These are phyloP conservation scores for Cladosporium halotolerans DNA, from an alignment of 2,329 filamentous ascomycete genomes.

Conservation along the genomic window DNA sequence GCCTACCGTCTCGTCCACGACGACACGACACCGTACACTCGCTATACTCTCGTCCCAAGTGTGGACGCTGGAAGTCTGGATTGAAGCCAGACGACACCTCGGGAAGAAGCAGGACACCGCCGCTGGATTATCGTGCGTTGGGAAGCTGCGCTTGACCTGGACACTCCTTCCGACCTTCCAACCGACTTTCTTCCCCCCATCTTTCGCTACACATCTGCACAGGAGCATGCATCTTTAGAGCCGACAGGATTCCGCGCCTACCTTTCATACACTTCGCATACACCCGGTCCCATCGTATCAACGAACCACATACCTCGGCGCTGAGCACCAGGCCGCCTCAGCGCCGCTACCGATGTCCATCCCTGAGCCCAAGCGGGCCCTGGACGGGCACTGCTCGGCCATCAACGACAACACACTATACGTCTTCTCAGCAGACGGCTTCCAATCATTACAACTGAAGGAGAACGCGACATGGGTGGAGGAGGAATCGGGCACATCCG, in stretches of 20 bases:
- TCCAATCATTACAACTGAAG: constrained; percentile 65
- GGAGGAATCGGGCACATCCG: constrained; percentile 59
- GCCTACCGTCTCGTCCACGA: neutral
- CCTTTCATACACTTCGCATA: constrained; percentile 1
- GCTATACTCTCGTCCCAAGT: constrained; percentile 1
- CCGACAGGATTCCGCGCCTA: constrained; percentile 10
- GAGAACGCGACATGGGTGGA: constrained; percentile 66
- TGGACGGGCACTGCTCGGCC: constrained; percentile 75
- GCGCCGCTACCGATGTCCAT: constrained; percentile 53
- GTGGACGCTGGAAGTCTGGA: constrained; percentile 9
- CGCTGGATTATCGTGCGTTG: neutral
- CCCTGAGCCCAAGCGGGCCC: constrained; percentile 61
- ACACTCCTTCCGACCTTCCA: constrained; percentile 1
- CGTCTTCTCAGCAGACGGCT: constrained; percentile 67
- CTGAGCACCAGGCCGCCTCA: constrained; percentile 12
- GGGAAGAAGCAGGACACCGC: neutral
- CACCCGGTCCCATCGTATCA: constrained; percentile 1
- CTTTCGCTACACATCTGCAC: neutral
- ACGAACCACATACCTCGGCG: constrained; percentile 7
- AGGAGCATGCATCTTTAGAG: constrained; percentile 7
- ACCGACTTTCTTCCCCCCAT: neutral
- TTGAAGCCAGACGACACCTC: neutral
- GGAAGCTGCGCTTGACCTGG: constrained; percentile 6
- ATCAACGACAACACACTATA: constrained; percentile 79
- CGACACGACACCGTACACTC: constrained; percentile 8